phyloP scores from a whole-genome alignment of 1,284 basidiomycete genomes.

The Cerioporus squamosus region DNA sequence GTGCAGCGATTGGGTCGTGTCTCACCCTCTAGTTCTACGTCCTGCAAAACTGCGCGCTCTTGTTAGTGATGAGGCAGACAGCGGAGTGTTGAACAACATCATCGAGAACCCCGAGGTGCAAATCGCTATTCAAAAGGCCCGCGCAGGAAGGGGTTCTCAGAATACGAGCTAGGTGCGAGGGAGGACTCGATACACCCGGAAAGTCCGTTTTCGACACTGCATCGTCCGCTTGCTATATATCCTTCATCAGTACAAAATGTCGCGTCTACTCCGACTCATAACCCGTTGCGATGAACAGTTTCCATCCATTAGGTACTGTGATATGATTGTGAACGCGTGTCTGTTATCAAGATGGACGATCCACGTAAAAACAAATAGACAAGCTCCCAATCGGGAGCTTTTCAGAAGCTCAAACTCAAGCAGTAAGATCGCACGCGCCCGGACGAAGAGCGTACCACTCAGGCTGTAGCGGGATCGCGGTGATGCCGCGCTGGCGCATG shows the following conservation, averaged over 20 bases:
- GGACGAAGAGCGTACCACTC: slow-evolving; percentile 83
- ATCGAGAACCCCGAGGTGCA: slow-evolving; percentile 16
- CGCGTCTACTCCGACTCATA: no score
- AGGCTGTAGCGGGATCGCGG: slow-evolving; percentile 76
- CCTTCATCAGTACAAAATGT: no score
- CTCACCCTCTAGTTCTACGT: slow-evolving; percentile 17
- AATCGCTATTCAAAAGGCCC: slow-evolving; percentile 12
- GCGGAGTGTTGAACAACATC: slow-evolving; percentile 17
- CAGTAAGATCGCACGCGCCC: slow-evolving; percentile 54
- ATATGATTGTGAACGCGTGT: no score
- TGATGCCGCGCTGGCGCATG: slow-evolving; percentile 69
- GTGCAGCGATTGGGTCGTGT: slow-evolving; percentile 20
- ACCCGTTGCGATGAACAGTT: no score
- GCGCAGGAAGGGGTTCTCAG: not conserved
- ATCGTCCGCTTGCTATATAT: no score
- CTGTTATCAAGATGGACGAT: no score
- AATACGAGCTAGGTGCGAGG: no score
- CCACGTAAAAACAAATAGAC: not conserved
- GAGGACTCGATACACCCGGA: no score
- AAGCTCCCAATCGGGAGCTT: not conserved
- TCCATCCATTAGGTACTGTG: no score
- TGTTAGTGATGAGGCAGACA: slow-evolving; percentile 13
- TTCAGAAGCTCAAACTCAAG: slow-evolving; percentile 34
- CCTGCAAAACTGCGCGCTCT: slow-evolving; percentile 15
- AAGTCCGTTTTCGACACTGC: no score